phyloP scores from a whole-genome alignment of 768 basidiomycete species.

The Naganishia friedmannii region DNA sequence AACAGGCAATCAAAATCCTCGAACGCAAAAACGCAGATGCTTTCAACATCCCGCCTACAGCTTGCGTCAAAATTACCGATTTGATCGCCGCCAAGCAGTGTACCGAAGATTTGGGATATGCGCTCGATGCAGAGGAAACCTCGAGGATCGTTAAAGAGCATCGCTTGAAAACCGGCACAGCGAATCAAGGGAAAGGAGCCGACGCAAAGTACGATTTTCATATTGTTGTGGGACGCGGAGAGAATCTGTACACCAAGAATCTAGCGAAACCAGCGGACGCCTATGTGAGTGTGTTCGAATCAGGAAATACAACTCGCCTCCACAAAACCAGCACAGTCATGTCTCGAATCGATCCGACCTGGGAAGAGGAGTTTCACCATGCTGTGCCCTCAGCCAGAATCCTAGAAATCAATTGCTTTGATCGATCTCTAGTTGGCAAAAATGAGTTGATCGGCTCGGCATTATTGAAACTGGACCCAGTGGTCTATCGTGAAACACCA shows the following conservation, averaged over 20 bases:
- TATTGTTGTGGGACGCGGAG: constrained; percentile 42
- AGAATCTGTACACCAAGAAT: constrained; percentile 41
- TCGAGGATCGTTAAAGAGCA: constrained; percentile 42
- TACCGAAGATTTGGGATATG: constrained; percentile 44
- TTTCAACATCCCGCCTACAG: constrained; percentile 44
- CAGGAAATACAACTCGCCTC: constrained; percentile 38
- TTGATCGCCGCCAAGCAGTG: constrained; percentile 44
- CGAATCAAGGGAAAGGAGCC: not conserved
- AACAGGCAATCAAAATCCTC: constrained; percentile 49
- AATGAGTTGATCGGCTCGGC: constrained; percentile 47
- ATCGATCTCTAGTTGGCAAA: constrained; percentile 51
- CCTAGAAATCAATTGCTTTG: constrained; percentile 42
- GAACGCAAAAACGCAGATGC: constrained; percentile 48
- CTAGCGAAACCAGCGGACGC: constrained; percentile 43
- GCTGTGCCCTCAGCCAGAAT: constrained; percentile 37
- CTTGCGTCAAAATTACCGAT: constrained; percentile 50
- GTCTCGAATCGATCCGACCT: constrained; percentile 46
- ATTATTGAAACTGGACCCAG: constrained; percentile 46
- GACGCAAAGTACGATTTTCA: constrained; percentile 40
- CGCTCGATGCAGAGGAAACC: constrained; percentile 49
- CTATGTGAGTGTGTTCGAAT: constrained; percentile 42
- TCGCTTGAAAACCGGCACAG: constrained; percentile 28
- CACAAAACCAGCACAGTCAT: constrained; percentile 48
- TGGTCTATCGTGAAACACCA: constrained; percentile 33
- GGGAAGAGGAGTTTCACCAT: constrained; percentile 49